phyloP scores from a whole-genome alignment of 139 green algal species.

The Chlamydomonas schloesseri region DNA sequence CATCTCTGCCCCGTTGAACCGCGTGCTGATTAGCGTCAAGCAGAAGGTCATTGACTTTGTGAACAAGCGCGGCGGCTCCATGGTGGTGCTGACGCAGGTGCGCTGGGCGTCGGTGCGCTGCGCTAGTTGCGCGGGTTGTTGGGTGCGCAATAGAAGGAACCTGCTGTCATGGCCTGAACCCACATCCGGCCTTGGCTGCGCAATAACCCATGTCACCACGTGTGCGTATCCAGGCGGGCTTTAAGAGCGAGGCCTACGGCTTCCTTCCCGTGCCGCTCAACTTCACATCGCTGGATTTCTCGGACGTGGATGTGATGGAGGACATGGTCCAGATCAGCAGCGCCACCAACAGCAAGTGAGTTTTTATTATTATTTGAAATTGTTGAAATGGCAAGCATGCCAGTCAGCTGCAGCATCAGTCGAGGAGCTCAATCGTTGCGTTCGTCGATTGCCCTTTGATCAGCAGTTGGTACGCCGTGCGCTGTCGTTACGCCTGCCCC shows the following conservation, averaged over 20 bases:
- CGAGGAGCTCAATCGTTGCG: too few relatives aligned
- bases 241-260: neutral
- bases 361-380: neutral
- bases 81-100: neutral
- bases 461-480: too few relatives aligned
- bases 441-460: too few relatives aligned
- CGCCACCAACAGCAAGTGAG: neutral
- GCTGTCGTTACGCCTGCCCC: too few relatives aligned
- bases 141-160: too few relatives aligned
- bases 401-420: too few relatives aligned
- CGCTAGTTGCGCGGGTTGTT: too few relatives aligned
- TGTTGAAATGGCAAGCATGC: too few relatives aligned
- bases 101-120: too few relatives aligned
- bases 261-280: conserved; percentile 1
- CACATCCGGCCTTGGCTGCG: too few relatives aligned
- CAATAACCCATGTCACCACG: too few relatives aligned
- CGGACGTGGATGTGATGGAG: neutral
- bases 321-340: neutral
- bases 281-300: neutral
- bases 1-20: neutral
- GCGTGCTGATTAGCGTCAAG: neutral
- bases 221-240: neutral
- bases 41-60: neutral
- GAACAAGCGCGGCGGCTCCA: neutral
- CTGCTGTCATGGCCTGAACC: too few relatives aligned